Conservation (phyloP, 2,329 filamentous ascomycete genomes). For the Myotisia sp. region DNA sequence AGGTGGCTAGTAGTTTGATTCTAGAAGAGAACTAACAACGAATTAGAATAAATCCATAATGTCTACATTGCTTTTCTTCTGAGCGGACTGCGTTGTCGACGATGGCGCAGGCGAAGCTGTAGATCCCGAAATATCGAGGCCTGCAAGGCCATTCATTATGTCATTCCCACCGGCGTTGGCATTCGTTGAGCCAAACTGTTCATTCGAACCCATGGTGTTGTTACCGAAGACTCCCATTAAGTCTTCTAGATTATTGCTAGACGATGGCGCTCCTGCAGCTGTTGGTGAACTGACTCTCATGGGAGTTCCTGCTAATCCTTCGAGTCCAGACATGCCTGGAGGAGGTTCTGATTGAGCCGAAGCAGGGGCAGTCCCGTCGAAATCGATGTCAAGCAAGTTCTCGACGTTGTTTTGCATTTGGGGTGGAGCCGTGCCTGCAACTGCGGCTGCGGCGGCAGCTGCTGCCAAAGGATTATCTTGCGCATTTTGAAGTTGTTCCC, state of each 20-base stretch:
- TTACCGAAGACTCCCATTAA: slow-evolving; percentile 55
- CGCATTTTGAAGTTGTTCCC: slow-evolving; percentile 79
- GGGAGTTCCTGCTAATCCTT: slow-evolving; percentile 44
- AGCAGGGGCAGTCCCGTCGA: slow-evolving; percentile 85
- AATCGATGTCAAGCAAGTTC: slow-evolving; percentile 91
- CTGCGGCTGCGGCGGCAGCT: slow-evolving; percentile 54
- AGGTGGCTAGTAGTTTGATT: no score
- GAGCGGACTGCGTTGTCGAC: slow-evolving; percentile 7
- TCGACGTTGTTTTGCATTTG: slow-evolving; percentile 65
- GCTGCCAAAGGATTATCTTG: slow-evolving; percentile 90
- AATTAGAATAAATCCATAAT: slow-evolving; percentile 41
- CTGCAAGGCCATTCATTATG: slow-evolving; percentile 71
- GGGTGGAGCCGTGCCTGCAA: slow-evolving; percentile 38
- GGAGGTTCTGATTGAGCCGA: slow-evolving; percentile 54
- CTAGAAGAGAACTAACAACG: no score
- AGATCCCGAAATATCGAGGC: slow-evolving; percentile 55
- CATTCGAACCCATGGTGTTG: slow-evolving; percentile 14
- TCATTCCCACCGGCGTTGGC: slow-evolving; percentile 30
- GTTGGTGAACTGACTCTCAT: slow-evolving; percentile 35
- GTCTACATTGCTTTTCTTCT: slow-evolving; percentile 42
- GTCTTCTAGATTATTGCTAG: slow-evolving; percentile 59
- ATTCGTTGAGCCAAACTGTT: slow-evolving; percentile 21
- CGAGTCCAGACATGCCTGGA: slow-evolving; percentile 50
- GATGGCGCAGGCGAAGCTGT: slow-evolving; percentile 16
- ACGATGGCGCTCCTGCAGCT: slow-evolving; percentile 19